Conservation (phyloP, 352 stramenopile species). For the Phytophthora parvispora region DNA sequence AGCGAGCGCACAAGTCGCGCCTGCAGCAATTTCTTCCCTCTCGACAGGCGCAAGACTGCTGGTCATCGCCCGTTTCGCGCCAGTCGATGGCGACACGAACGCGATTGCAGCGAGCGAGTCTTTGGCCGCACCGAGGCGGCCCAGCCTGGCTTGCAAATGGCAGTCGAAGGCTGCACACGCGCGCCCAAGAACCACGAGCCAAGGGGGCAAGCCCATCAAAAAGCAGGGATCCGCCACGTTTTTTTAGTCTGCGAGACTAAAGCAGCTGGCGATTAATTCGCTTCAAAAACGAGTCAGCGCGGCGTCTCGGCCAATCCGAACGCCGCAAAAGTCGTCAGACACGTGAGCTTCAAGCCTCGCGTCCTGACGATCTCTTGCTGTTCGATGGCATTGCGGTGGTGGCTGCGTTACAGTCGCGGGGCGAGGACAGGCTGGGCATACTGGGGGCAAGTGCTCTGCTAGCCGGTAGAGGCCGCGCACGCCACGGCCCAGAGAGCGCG, state of each 20-base stretch:
- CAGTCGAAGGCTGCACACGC: no score
- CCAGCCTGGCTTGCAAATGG: no score
- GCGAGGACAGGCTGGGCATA: conserved; percentile 33
- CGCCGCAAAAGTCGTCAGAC: background rate
- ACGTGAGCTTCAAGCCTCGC: conserved; percentile 12
- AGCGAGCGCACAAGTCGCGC: no score
- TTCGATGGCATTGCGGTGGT: conserved; percentile 31
- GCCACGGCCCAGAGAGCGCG: conserved; percentile 19
- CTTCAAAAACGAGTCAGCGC: background rate
- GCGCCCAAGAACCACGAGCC: no score
- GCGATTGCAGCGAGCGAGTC: background rate
- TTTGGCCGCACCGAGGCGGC: no score
- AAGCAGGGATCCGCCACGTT: background rate
- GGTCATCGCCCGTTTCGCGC: conserved; percentile 15
- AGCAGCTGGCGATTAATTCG: conserved; percentile 17
- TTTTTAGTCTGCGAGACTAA: conserved; percentile 2
- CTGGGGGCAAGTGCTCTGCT: conserved; percentile 13
- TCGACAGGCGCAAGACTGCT: conserved; percentile 22
- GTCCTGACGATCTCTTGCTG: conserved; percentile 24
- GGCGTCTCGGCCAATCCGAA: background rate
- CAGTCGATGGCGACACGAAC: conserved; percentile 17
- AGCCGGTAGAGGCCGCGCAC: conserved; percentile 16
- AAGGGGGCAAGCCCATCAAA: background rate
- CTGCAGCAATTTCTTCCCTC: background rate
- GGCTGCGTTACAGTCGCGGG: background rate